phyloP scores from a whole-genome alignment of 495 filamentous ascomycete species.

The Annulohypoxylon bovei region DNA sequence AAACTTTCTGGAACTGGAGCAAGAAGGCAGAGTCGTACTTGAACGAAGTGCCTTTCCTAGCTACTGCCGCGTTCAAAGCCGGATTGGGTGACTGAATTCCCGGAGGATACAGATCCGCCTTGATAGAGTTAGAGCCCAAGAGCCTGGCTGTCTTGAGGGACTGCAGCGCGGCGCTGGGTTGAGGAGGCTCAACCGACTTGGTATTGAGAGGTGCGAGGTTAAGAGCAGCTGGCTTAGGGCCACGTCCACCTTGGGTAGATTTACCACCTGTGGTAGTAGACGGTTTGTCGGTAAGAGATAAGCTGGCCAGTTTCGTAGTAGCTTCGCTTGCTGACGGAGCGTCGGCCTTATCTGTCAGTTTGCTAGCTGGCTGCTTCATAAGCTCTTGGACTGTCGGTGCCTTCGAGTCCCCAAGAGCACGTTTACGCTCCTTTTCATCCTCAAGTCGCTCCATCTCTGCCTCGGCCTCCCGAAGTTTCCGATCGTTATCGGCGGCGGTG shows the following conservation, averaged over 20 bases:
- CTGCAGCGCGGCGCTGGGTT: conserved; percentile 91
- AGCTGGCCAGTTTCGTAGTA: conserved; percentile 54
- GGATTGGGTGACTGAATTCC: conserved; percentile 89
- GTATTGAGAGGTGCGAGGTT: conserved; percentile 80
- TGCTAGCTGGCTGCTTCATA: conserved; percentile 41
- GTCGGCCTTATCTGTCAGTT: conserved; percentile 41
- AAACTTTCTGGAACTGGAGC: conserved; percentile 94
- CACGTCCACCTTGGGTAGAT: conserved; percentile 63
- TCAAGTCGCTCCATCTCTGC: conserved; percentile 66
- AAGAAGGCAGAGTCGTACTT: conserved; percentile 96
- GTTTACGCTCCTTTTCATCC: conserved; percentile 63
- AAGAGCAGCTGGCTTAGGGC: conserved; percentile 77
- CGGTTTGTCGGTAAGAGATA: conserved; percentile 57
- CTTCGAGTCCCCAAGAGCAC: conserved; percentile 46
- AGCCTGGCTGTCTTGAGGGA: conserved; percentile 88
- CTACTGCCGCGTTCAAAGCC: conserved; percentile 79
- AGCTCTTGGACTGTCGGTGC: conserved; percentile 48
- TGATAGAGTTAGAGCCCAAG: conserved; percentile 62
- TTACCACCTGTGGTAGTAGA: conserved; percentile 65
- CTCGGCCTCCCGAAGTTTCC: conserved; percentile 64
- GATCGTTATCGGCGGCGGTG: conserved; percentile 63
- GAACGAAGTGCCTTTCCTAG: conserved; percentile 79
- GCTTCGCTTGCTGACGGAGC: conserved; percentile 49
- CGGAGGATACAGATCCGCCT: conserved; percentile 78
- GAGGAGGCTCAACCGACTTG: conserved; percentile 84